Evolutionary conservation across 768 basidiomycete species (phyloP).

Genomic region (Trametes maxima): DNA sequence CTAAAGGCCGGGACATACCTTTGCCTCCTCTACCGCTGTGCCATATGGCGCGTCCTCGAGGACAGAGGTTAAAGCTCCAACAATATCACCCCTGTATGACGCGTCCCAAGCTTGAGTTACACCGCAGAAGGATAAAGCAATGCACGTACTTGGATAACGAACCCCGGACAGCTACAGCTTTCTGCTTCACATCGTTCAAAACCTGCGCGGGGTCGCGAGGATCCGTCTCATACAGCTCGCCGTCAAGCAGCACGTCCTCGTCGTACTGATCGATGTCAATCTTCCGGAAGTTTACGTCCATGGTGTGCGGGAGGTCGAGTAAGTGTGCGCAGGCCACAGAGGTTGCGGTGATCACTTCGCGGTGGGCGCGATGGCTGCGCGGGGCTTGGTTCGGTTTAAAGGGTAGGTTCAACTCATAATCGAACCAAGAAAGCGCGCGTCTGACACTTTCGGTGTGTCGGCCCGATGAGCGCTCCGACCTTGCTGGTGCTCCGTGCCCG

Average conservation of each 20-base stretch:
- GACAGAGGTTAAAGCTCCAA: slow-evolving; percentile 68
- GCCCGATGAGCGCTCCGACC: not conserved
- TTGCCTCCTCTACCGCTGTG: slow-evolving; percentile 83
- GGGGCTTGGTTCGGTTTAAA: not conserved
- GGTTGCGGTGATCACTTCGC: not conserved
- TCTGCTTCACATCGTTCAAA: slow-evolving; percentile 74
- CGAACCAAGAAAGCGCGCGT: not conserved
- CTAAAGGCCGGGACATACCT: slow-evolving; percentile 51
- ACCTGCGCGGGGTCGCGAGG: slow-evolving; percentile 76
- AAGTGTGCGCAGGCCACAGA: not conserved
- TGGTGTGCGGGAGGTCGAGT: slow-evolving; percentile 8
- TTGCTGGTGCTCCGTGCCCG: no score
- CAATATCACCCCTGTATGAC: slow-evolving; percentile 67
- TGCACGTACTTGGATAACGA: slow-evolving; percentile 69
- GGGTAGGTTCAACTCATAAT: not conserved
- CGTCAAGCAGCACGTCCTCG: slow-evolving; percentile 84
- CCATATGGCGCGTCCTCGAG: slow-evolving; percentile 90
- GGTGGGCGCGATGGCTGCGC: not conserved
- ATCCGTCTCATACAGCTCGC: slow-evolving; percentile 86
- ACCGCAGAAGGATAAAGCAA: not conserved
- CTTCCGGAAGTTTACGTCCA: slow-evolving; percentile 76
- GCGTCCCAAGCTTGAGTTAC: not conserved
- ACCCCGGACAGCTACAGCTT: slow-evolving; percentile 69
- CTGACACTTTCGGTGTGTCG: not conserved
- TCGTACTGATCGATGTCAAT: slow-evolving; percentile 94